Base-by-base conservation (phyloP, 2,329 filamentous ascomycete species). In the Diaporthe sp. region DNA sequence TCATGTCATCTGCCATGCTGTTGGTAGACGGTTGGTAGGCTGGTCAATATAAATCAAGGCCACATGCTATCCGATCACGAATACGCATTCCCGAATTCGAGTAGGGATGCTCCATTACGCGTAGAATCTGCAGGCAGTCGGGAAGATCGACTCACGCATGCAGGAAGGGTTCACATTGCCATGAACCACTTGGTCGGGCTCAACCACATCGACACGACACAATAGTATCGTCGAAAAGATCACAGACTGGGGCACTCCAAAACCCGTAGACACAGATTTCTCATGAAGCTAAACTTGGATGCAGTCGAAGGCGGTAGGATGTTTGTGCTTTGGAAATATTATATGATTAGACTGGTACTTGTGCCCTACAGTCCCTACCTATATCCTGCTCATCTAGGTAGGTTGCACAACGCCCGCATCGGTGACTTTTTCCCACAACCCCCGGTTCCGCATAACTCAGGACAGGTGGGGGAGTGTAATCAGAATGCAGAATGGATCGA, bases 21-120 rank as follows among this genome's bases (percentile, higher is more conserved):
- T 10, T 57, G 57, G 57, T 39, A 12, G 22, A 6, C 22, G 8
- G 37, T 39, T 39, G 57, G 57, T 39, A 12, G 22, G 4, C 22
- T 15, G 8, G 12, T 28, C n/a, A 42, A 60, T 17, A 25, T 60
- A n/a, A 25, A n/a, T n/a, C 19, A 25, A 6, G 22, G 57, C 4
- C 15, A n/a, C 6, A 25, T 17, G 58, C 3, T 17, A 61, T 6
- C 58, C 58, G 58, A 61, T 61, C 58, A 61, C 58, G 37, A 61
- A 61, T 61, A 61, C 58, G 58, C 37, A 39, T 6, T 39, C 34
- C 58, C 58, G 58, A 61, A 39, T 42, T 44, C 58, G 37, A 61
- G 17, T 9, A 17, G 42, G 58, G n/a, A 61, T 42, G 5, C 37
- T n/a, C 37, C n/a, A 28, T 13, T 61, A n/a, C 31, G 42, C 15